These are phyloP conservation scores for Taphrina betulina DNA, from an alignment of 1,139 yeast genomes.

Conservation along the genomic window DNA sequence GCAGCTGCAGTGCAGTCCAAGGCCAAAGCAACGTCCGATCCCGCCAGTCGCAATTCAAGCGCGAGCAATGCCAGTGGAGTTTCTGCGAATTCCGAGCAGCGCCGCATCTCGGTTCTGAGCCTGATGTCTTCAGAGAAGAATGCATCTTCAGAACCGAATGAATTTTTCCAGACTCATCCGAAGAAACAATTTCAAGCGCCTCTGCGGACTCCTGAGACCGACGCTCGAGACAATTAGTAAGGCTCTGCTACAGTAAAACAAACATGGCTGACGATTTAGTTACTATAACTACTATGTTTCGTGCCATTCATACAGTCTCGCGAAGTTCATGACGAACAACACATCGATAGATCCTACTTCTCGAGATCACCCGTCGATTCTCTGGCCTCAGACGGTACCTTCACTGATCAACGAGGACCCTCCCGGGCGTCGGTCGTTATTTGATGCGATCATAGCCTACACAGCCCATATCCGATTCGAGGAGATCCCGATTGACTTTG, in stretches of 20 bases:
- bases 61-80: slow-evolving; percentile 24
- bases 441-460: slow-evolving; percentile 19
- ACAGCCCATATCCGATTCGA: slow-evolving; percentile 23
- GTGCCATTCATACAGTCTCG: background rate
- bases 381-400: slow-evolving; percentile 14
- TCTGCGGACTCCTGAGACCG: background rate
- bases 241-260: background rate
- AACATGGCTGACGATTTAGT: slow-evolving; percentile 1
- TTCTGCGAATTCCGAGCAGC: slow-evolving; percentile 24
- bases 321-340: background rate
- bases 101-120: slow-evolving; percentile 25
- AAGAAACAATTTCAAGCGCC: background rate
- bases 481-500: slow-evolving; percentile 2
- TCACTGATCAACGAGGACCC: slow-evolving; percentile 27
- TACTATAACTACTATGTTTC: slow-evolving; percentile 7
- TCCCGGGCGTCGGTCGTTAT: slow-evolving; percentile 16
- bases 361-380: background rate
- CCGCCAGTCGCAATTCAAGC: slow-evolving; percentile 24
- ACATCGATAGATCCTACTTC: background rate
- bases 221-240: slow-evolving; percentile 9
- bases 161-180: background rate
- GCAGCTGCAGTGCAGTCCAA: background rate
- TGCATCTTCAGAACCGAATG: background rate
- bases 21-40: background rate
- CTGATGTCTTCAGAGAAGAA: slow-evolving; percentile 20